phyloP scores from a whole-genome alignment of 257 asterid species.

The Datura wrightii region DNA sequence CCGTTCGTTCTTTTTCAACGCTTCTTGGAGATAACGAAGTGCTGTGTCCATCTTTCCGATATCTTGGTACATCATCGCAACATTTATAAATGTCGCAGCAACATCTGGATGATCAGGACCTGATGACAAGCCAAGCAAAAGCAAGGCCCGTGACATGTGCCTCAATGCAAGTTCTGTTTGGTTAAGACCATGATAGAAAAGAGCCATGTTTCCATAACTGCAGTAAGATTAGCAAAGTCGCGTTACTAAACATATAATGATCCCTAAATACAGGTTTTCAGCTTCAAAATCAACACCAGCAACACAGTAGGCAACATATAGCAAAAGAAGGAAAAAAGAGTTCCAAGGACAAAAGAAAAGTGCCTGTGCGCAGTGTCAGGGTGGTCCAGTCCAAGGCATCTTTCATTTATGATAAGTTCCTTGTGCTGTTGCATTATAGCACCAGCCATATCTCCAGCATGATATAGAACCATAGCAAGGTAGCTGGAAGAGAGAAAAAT shows the following conservation, averaged over 20 bases:
- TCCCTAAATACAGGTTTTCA: conserved; percentile 8
- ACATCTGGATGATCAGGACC: conserved; percentile 99
- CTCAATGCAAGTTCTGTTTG: conserved; percentile 94
- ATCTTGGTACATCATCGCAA: conserved; percentile 99
- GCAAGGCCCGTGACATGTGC: conserved; percentile 92
- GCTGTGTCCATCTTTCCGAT: conserved; percentile 86
- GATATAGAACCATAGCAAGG: conserved; percentile 97
- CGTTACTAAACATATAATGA: background rate
- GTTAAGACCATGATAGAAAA: conserved; percentile 93
- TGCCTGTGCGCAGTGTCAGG: conserved; percentile 99
- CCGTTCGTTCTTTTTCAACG: conserved; percentile 82
- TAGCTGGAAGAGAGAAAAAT: conserved; percentile 53
- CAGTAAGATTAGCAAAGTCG: conserved; percentile 28
- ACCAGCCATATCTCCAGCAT: conserved; percentile 98
- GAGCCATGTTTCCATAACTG: conserved; percentile 99
- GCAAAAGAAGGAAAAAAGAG: conserved; percentile 20
- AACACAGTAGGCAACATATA: conserved; percentile 7
- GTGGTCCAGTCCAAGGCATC: conserved; percentile 97
- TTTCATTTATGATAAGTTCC: conserved; percentile 95
- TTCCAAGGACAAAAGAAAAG: conserved; percentile 2
- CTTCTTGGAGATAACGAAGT: conserved; percentile 94
- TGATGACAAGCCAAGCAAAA: conserved; percentile 75
- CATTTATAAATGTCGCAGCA: conserved; percentile 93
- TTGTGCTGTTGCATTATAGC: conserved; percentile 98
- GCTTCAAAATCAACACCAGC: background rate